Evolutionary conservation across 169 alveolate species (phyloP), one percentile per base, ranked within the genome.

Genomic region (Cryptosporidium bovis): DNA sequence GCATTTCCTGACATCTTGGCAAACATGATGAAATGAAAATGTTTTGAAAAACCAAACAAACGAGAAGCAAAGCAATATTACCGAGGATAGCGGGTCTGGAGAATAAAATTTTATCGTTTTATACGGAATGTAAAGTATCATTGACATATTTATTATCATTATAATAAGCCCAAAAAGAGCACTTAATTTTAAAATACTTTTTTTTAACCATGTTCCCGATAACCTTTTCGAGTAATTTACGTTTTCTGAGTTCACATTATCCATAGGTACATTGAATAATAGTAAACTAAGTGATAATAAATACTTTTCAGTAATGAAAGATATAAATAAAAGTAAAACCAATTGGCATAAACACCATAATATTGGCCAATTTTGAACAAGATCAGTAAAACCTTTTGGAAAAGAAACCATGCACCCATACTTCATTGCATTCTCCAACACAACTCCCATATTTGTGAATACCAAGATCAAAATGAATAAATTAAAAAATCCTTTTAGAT

Each of bases 21-120:
- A 95, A 5, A 95, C 97, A 82, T 95, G 98, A 71, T 96, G 98
- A 91, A 95, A 96, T 1, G 97, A 95, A 60, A 91, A 91, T 46
- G 92, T 85, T 69, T 95, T 95, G 34, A 95, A 91, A 62, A 94
- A 93, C 97, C 97, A 95, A 2, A 95, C 96, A 53, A 95, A 93
- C n/a, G 97, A 95, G 20, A 93, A 91, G 31, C 93, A 90, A 71
- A 95, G 93, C 90, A 92, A 90, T 65, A 95, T 60, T 3, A 96
- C 90, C 16, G 97, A 92, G 5, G 93, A 51, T 8, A 93, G 65
- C n/a, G 97, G 97, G 16, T 95, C 93, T n/a, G 96, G 91, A 51
- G 92, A 91, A 53, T 82, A 91, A 29, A 71, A 71, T 20, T 87
- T 82, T 36, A 95, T 96, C 0, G 97, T 94, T 66, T 91, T 91